These are phyloP conservation scores for Aegilops bicornis DNA, from an alignment of 176 grass and related monocot species.

Conservation along the genomic window DNA sequence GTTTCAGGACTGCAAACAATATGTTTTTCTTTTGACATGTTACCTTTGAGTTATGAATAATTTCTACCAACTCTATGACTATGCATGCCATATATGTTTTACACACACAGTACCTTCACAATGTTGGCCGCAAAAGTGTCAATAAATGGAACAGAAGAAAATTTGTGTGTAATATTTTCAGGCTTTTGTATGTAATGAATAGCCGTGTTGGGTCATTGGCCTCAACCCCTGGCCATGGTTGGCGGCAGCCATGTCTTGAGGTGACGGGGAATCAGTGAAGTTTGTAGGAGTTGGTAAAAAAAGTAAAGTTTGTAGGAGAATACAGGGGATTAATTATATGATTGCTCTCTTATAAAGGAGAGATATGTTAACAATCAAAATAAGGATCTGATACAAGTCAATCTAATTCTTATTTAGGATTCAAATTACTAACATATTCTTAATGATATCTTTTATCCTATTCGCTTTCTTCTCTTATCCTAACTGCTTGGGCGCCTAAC, in stretches of 20 bases:
- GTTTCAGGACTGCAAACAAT: neutral
- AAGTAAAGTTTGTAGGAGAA: neutral
- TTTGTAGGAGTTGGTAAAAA: no score
- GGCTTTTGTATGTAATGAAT: neutral
- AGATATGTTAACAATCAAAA: neutral
- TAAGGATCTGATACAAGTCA: neutral
- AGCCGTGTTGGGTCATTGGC: neutral
- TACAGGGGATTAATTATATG: neutral
- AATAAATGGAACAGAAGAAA: neutral
- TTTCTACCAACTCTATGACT: neutral
- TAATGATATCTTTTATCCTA: neutral
- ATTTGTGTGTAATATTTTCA: neutral
- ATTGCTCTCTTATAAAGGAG: neutral
- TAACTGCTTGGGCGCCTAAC: neutral
- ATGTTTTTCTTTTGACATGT: neutral
- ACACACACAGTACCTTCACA: neutral
- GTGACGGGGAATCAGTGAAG: neutral
- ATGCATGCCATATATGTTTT: neutral
- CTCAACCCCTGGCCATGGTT: neutral
- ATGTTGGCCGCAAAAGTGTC: neutral
- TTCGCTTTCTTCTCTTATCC: neutral
- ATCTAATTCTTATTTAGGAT: neutral
- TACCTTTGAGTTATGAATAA: neutral
- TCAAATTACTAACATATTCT: neutral
- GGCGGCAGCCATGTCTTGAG: neutral